Evolutionary conservation across 768 basidiomycete genomes (phyloP).

Genomic region (Agaricus sinodeliciosus): DNA sequence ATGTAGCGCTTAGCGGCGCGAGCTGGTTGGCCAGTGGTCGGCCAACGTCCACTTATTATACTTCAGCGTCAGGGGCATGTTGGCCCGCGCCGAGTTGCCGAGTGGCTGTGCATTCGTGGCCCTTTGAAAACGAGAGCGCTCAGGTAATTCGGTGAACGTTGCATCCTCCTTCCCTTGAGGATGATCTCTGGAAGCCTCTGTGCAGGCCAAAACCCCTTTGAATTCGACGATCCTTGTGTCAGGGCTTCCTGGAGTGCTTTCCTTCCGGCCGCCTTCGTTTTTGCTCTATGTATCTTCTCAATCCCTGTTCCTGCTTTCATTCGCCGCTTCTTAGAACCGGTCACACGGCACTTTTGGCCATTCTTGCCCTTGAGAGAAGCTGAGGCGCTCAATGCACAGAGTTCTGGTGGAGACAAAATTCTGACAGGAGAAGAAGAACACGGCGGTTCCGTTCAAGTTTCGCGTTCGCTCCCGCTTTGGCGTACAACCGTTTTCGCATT

Average conservation of each 20-base stretch:
- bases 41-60: too few species aligned
- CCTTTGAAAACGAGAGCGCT: too few species aligned
- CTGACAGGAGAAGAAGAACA: conserved; percentile 16
- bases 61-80: too few species aligned
- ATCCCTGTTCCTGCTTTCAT: conserved; percentile 23
- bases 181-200: conserved; percentile 25
- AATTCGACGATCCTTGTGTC: conserved; percentile 40
- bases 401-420: conserved; percentile 15
- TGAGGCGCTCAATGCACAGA: conserved; percentile 34
- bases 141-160: too few species aligned
- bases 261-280: conserved; percentile 39
- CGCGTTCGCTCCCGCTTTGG: conserved; percentile 43
- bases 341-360: conserved; percentile 27
- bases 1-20: too few species aligned
- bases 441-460: conserved; percentile 15
- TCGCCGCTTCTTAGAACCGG: conserved; percentile 17
- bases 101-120: too few species aligned
- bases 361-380: conserved; percentile 53
- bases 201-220: conserved; percentile 26
- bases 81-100: too few species aligned
- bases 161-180: neutral
- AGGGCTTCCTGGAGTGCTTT: conserved; percentile 47
- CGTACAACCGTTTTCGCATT: conserved; percentile 50
- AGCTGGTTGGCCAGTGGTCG: too few species aligned
- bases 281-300: conserved; percentile 30